Evolutionary conservation across 2,329 filamentous ascomycete genomes (phyloP).

Genomic region (Phoma herbarum): DNA sequence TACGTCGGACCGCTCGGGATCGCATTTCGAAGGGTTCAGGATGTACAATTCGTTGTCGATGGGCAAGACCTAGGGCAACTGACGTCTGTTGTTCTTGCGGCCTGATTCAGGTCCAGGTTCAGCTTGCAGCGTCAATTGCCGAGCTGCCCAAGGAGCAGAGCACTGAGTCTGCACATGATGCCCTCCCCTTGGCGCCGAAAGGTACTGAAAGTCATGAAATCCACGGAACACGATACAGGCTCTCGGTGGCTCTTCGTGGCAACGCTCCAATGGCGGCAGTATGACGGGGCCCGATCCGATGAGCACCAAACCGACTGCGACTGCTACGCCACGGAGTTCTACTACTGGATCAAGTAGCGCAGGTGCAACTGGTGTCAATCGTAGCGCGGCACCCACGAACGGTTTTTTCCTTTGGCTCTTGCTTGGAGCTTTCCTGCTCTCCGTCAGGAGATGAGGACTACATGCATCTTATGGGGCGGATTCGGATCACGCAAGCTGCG

Average conservation of each 20-base stretch:
- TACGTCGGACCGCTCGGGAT: constrained; percentile 12
- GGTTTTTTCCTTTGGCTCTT: background rate
- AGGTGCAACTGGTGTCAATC: background rate
- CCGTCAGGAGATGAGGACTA: background rate
- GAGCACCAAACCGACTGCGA: background rate
- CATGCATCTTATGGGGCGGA: background rate
- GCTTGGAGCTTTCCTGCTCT: background rate
- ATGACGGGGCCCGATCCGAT: background rate
- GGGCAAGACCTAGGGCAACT: constrained; percentile 11
- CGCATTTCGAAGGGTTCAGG: constrained; percentile 13
- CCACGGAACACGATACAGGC: background rate
- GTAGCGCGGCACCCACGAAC: background rate
- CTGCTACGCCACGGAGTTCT: background rate
- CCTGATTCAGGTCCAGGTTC: background rate
- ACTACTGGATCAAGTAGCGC: background rate
- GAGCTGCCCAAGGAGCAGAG: background rate
- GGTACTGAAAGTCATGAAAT: background rate
- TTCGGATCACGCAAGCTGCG: background rate
- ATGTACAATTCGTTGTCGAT: constrained; percentile 6
- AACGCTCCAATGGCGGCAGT: background rate
- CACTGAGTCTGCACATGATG: background rate
- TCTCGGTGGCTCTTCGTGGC: background rate
- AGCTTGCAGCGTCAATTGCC: background rate
- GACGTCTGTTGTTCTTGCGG: background rate
- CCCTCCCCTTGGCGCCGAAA: background rate